Evolutionary conservation across 371 early-diverging fungal genomes (phyloP).

Genomic region (Mucor racemosus): DNA sequence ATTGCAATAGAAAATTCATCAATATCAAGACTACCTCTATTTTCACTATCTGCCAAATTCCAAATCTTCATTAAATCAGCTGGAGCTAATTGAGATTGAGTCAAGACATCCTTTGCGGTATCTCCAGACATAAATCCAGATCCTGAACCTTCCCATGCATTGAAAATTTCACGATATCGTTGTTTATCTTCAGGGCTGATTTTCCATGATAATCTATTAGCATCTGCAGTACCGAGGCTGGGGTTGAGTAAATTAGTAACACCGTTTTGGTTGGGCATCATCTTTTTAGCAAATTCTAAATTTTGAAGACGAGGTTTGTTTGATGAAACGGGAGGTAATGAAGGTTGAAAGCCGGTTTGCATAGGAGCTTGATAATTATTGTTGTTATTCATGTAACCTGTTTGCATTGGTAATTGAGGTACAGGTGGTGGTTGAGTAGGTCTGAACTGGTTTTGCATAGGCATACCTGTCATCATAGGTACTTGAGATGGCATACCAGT

Average conservation of each 20-base stretch:
- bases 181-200: constrained; percentile 81
- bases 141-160: constrained; percentile 81
- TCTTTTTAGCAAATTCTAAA: constrained; percentile 51
- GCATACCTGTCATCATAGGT: constrained; percentile 34
- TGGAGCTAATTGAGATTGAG: constrained; percentile 45
- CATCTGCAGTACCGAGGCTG: constrained; percentile 26
- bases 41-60: constrained; percentile 52
- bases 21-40: constrained; percentile 50
- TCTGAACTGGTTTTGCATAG: constrained; percentile 10
- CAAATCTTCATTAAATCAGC: constrained; percentile 54
- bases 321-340: constrained; percentile 17
- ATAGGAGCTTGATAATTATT: constrained; percentile 24
- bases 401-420: constrained; percentile 26
- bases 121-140: constrained; percentile 82
- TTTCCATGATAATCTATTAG: constrained; percentile 67
- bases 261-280: constrained; percentile 58
- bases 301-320: constrained; percentile 47
- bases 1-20: constrained; percentile 62
- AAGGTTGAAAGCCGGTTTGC: constrained; percentile 33
- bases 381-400: constrained; percentile 9
- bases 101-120: constrained; percentile 81
- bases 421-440: constrained; percentile 17
- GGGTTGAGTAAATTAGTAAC: constrained; percentile 37
- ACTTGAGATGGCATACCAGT: constrained; percentile 22
- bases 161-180: constrained; percentile 83